These are phyloP conservation scores for Butyriboletus appendiculatus DNA, from an alignment of 1,284 basidiomycete species.

Conservation along the genomic window DNA sequence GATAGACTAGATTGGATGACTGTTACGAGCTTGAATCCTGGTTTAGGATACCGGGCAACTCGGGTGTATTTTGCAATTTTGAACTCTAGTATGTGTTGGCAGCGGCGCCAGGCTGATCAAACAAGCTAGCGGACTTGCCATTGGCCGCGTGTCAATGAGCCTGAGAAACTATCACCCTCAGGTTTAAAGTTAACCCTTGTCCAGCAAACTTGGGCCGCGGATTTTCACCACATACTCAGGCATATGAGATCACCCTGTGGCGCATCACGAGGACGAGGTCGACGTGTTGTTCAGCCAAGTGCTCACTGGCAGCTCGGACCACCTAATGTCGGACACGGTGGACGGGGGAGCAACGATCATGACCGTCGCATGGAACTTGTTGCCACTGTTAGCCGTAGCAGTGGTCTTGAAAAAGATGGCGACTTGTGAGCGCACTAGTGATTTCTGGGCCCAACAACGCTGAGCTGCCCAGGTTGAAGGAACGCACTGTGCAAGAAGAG, in stretches of 20 bases:
- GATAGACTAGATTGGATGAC: neutral
- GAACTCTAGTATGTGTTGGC: no score
- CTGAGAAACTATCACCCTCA: no score
- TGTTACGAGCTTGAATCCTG: neutral
- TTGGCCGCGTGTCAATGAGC: no score
- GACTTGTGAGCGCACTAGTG: constrained; percentile 54
- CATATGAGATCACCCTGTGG: constrained; percentile 10
- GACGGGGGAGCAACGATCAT: constrained; percentile 10
- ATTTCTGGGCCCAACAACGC: constrained; percentile 27
- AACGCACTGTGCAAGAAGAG: constrained; percentile 57
- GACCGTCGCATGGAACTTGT: constrained; percentile 54
- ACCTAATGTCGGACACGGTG: neutral
- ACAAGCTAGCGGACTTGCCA: no score
- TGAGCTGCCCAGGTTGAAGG: constrained; percentile 53
- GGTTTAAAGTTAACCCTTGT: neutral
- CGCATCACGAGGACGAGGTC: constrained; percentile 11
- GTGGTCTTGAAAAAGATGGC: constrained; percentile 68
- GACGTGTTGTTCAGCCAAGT: neutral
- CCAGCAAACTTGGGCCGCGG: neutral
- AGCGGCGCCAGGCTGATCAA: no score
- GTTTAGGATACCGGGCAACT: neutral
- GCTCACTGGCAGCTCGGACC: neutral
- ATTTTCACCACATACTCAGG: neutral
- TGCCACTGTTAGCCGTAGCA: constrained; percentile 69
- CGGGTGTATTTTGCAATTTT: neutral